Evolutionary conservation across 2,329 filamentous ascomycete genomes (phyloP), one percentile per base, ranked within the genome.

Genomic region (Cladosporium oxysporum): DNA sequence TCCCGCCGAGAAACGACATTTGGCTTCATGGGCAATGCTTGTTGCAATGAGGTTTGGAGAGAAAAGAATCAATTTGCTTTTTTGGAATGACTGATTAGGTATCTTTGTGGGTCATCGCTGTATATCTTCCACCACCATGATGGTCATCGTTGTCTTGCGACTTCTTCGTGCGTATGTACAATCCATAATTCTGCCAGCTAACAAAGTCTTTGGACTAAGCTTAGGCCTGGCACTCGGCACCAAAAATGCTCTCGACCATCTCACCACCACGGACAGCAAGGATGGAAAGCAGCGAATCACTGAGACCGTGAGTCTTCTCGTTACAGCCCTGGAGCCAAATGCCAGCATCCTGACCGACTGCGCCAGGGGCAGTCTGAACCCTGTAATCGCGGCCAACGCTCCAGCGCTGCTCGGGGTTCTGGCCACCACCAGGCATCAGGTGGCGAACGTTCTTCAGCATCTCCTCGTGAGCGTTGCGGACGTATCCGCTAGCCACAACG

Each of bases 311-410:
- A 37, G 93, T 96, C 68, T 85, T 88, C 82, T 98, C 93, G 76
- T 93, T 96, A 81, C 93, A 97, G 35, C 94, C 94, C 78, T 98
- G 95, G 72, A 98, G 83, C 90, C 91, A 98, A 66, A 98, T 84
- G 3, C 93, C 93, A 16, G 92, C 90, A 53, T 89, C 87, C 0
- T 84, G 76, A n/a, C 87, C 85, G 37, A 98, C 90, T 58, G 85
- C 83, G 33, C 86, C 88, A 1, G 85, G 81, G 58, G 86, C 83
- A 75, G 96, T 92, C 66, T 88, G 81, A 58, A 97, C 87, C 61
- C 85, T 85, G 78, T 98, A 98, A 76, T 97, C 87, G 62, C 94
- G 86, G 35, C 83, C 83, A 1, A 97, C 91, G 18, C 83, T 83
- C 80, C 92, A 90, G 35, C 61, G 61, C 61, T 63, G 50, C 61